phyloP scores from a whole-genome alignment of 805 yeast genomes.

The Lachancea sp. region DNA sequence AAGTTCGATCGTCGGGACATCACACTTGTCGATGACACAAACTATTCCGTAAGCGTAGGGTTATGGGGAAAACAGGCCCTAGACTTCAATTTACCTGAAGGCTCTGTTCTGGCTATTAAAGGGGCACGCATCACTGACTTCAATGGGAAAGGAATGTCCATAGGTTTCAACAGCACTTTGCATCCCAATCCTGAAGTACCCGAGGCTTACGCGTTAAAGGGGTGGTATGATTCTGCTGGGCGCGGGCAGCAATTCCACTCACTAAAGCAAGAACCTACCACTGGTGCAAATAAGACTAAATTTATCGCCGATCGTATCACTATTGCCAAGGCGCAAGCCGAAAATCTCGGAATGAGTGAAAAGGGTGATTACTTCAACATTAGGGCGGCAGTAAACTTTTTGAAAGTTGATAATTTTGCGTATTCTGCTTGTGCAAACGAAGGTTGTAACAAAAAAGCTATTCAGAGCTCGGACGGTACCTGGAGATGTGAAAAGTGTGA shows the following conservation, averaged over 20 bases:
- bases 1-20: constrained; percentile 91
- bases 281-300: constrained; percentile 35
- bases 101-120: constrained; percentile 84
- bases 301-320: constrained; percentile 54
- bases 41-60: constrained; percentile 68
- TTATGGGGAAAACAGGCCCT: constrained; percentile 87
- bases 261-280: constrained; percentile 47
- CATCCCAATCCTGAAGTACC: constrained; percentile 80
- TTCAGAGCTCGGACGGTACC: constrained; percentile 62
- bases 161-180: constrained; percentile 72
- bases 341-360: constrained; percentile 66
- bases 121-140: constrained; percentile 87
- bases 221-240: constrained; percentile 91
- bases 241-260: constrained; percentile 53
- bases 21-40: constrained; percentile 76
- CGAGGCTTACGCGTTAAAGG: constrained; percentile 81
- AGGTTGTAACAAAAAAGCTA: constrained; percentile 77
- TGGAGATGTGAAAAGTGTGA: constrained; percentile 96
- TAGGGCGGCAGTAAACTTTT: constrained; percentile 66
- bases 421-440: constrained; percentile 84
- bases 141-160: constrained; percentile 75
- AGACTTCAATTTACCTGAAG: constrained; percentile 65
- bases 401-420: constrained; percentile 69
- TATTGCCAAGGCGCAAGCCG: constrained; percentile 57
- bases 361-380: constrained; percentile 72